A percentile compares a stretch with the other conserved stretches of the same genome.
phyloP scores from a whole-genome alignment of 164 flowering plant genomes.

The Platanus orientalis region DNA sequence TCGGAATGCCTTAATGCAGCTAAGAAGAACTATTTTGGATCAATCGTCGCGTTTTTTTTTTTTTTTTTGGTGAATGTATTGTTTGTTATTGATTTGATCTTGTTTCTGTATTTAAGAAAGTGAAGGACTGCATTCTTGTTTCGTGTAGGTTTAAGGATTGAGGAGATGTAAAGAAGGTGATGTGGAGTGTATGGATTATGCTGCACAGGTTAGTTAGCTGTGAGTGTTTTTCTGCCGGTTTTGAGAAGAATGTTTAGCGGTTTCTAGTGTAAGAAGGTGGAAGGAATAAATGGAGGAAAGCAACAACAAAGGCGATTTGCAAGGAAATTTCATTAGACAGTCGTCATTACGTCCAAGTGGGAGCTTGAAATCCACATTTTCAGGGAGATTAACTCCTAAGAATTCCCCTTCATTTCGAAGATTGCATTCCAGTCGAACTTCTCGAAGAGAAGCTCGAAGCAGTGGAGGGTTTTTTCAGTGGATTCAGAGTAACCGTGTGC shows the following conservation, averaged over 20 bases:
- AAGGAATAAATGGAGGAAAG: constrained; percentile 47
- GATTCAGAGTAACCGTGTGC: constrained; percentile 57
- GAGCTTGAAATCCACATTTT: constrained; percentile 55
- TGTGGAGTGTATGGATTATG: background rate
- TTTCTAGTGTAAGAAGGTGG: background rate
- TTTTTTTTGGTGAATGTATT: background rate
- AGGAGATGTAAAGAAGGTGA: background rate
- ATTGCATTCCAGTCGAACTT: constrained; percentile 57
- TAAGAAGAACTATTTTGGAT: background rate
- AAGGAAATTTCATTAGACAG: constrained; percentile 32
- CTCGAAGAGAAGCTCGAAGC: constrained; percentile 59
- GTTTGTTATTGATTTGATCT: background rate
- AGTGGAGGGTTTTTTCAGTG: constrained; percentile 40
- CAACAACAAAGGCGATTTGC: constrained; percentile 30
- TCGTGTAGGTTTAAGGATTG: background rate
- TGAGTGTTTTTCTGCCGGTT: background rate
- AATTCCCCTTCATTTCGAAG: constrained; percentile 65
- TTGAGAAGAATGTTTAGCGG: background rate
- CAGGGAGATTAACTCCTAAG: constrained; percentile 78
- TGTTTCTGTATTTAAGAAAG: background rate
- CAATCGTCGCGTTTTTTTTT: no score
- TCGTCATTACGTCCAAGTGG: constrained; percentile 46
- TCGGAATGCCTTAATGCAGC: background rate
- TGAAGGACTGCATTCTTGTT: constrained; percentile 5
- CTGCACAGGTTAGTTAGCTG: background rate